A percentile compares a stretch with the other conserved stretches of the same genome.
Evolutionary conservation across 768 basidiomycete species (phyloP).

Genomic region (Boletus edulis): DNA sequence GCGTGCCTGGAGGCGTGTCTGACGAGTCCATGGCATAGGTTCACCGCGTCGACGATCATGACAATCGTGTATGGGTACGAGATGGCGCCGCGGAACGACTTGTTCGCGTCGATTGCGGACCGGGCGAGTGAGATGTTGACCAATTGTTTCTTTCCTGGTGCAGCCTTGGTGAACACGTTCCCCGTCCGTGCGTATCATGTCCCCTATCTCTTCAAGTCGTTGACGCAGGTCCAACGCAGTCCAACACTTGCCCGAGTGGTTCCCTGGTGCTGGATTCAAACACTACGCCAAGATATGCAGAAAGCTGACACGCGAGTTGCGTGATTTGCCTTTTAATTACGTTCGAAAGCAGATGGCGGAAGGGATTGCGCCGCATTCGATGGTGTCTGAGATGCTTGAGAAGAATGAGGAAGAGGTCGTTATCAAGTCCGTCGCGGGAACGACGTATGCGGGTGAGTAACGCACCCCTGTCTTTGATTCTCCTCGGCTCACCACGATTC

Average conservation of each 20-base stretch:
- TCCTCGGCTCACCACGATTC: background rate
- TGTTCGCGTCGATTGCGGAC: conserved; percentile 31
- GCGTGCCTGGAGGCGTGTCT: background rate
- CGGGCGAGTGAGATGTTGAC: conserved; percentile 29
- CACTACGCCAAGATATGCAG: conserved; percentile 15
- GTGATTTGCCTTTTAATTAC: conserved; percentile 16
- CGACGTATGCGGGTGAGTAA: conserved; percentile 29
- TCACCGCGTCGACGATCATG: conserved; percentile 33
- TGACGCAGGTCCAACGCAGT: conserved; percentile 8
- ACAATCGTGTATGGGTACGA: conserved; percentile 35
- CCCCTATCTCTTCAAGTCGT: too few species aligned
- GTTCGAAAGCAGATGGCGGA: conserved; percentile 21
- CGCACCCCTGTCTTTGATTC: background rate
- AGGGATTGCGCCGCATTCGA: conserved; percentile 15
- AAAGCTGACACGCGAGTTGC: conserved; percentile 17
- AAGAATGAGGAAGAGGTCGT: conserved; percentile 23
- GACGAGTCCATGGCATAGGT: conserved; percentile 8
- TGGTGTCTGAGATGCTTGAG: conserved; percentile 24
- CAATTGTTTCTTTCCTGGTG: conserved; percentile 29
- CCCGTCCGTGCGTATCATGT: conserved; percentile 22
- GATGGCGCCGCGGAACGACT: conserved; percentile 29
- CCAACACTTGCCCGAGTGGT: conserved; percentile 29
- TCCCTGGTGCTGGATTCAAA: conserved; percentile 31
- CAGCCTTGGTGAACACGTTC: conserved; percentile 30
- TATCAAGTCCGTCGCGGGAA: conserved; percentile 31